These are phyloP conservation scores for Salix udensis DNA, from an alignment of 345 rosid genomes.

Conservation along the genomic window DNA sequence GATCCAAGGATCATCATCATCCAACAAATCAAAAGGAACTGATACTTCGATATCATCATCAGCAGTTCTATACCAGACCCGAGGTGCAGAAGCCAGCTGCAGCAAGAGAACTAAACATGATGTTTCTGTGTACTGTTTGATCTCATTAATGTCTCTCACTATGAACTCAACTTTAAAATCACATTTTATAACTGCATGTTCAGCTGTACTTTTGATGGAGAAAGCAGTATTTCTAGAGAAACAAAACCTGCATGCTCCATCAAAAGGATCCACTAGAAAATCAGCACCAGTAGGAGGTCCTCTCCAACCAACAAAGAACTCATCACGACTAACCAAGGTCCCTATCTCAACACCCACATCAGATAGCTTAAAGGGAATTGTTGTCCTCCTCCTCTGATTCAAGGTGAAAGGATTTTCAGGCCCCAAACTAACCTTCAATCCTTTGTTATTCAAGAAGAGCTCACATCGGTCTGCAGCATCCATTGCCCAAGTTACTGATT, in stretches of 20 bases:
- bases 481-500: slow-evolving; percentile 39
- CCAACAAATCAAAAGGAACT: slow-evolving; percentile 62
- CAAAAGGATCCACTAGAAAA: slow-evolving; percentile 85
- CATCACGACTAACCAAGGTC: slow-evolving; percentile 40
- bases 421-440: slow-evolving; percentile 65
- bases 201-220: slow-evolving; percentile 43
- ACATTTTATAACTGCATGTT: slow-evolving; percentile 62
- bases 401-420: slow-evolving; percentile 59
- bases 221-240: slow-evolving; percentile 62
- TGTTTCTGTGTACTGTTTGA: slow-evolving; percentile 40
- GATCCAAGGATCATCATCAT: slow-evolving; percentile 98
- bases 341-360: slow-evolving; percentile 65
- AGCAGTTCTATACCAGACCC: slow-evolving; percentile 76
- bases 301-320: slow-evolving; percentile 68
- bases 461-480: slow-evolving; percentile 47
- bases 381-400: slow-evolving; percentile 63
- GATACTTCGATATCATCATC: slow-evolving; percentile 61
- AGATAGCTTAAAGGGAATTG: slow-evolving; percentile 50
- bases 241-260: slow-evolving; percentile 62
- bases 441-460: slow-evolving; percentile 41
- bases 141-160: slow-evolving; percentile 59
- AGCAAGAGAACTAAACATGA: slow-evolving; percentile 47
- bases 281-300: slow-evolving; percentile 55
- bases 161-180: slow-evolving; percentile 78
- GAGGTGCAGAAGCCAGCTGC: slow-evolving; percentile 73